Base-by-base conservation (phyloP, 495 filamentous ascomycete genomes). In the Lophiotrema nucula region DNA sequence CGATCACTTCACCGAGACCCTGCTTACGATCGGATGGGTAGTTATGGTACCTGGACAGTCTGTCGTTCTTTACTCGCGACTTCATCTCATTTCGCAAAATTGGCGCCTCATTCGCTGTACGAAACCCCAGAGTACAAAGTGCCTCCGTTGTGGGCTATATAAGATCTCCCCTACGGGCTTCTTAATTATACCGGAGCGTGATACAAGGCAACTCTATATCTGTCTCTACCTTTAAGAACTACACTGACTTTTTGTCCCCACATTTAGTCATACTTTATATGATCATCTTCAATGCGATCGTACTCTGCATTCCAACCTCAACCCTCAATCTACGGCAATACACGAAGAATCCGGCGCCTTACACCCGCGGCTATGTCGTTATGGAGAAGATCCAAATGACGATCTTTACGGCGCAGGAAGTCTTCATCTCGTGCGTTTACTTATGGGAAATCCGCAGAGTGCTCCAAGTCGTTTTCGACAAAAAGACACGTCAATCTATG, bases 131-230 rank as follows among this genome's bases (percentile, higher is more conserved):
- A 41, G 26, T 87, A 83, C 2, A 76, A 84, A 12, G 74, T 88
- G 3, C 82, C 87, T 63, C 69, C 87, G 28, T 73, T 88, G 31
- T 66, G 81, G 25, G 69, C 70, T 12, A 78, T 80, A 35, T 69
- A 70, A 16, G 71, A 67, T 19, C 65, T 76, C 22, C 72, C 86
- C 3, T 77, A 79, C n/a, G 64, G 70, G 26, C 75, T 87, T 0
- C 73, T 84, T 12, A 63, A 42, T 44, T 83, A 85, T 78, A 86
- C 87, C 63, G 67, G 84, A 13, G 42, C 78, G 64, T 73, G 83
- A 67, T 79, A 74, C 83, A 87, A 63, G 84, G 86, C 60, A 73
- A 79, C 43, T 67, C 83, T 66, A 77, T 87, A 55, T 85, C 83
- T 0, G n/a, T n/a, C n/a, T n/a, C n/a, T n/a, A n/a, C n/a, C n/a